A percentile compares a stretch with the other conserved stretches of the same genome.
These are phyloP conservation scores for Ceratocystis cacaofunesta DNA, from an alignment of 2,329 filamentous ascomycete species.

Conservation along the genomic window DNA sequence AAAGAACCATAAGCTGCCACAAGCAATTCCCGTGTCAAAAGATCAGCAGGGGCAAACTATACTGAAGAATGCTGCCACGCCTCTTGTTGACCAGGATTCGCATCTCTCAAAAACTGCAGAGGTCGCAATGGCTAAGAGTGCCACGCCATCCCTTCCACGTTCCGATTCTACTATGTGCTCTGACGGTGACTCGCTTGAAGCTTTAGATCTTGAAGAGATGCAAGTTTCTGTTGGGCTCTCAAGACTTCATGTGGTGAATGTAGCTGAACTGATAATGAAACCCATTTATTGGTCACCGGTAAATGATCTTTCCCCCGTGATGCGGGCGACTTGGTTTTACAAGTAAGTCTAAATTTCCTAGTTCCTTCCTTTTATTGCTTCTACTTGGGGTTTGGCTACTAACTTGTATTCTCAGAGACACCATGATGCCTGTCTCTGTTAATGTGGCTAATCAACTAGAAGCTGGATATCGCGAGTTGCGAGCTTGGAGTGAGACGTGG, in stretches of 20 bases:
- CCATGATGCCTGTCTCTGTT: slow-evolving; percentile 78
- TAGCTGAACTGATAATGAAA: slow-evolving; percentile 76
- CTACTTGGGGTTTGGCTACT: not conserved
- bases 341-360: slow-evolving; percentile 30
- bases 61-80: not conserved
- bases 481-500: slow-evolving; percentile 87
- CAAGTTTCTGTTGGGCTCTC: slow-evolving; percentile 78
- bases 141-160: not conserved
- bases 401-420: slow-evolving; percentile 39
- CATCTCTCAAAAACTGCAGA: not conserved
- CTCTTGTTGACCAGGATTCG: not conserved
- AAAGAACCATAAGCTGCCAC: not conserved
- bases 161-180: not conserved
- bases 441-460: slow-evolving; percentile 83
- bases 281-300: slow-evolving; percentile 97
- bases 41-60: not conserved
- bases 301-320: slow-evolving; percentile 70
- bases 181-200: not conserved
- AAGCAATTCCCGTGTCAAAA: not conserved
- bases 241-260: slow-evolving; percentile 73
- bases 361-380: not conserved
- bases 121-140: not conserved
- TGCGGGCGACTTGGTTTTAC: slow-evolving; percentile 93
- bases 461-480: slow-evolving; percentile 72
- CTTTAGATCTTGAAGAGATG: not conserved